Base-by-base conservation (phyloP, 257 asterid species). In the Solanum chilense region DNA sequence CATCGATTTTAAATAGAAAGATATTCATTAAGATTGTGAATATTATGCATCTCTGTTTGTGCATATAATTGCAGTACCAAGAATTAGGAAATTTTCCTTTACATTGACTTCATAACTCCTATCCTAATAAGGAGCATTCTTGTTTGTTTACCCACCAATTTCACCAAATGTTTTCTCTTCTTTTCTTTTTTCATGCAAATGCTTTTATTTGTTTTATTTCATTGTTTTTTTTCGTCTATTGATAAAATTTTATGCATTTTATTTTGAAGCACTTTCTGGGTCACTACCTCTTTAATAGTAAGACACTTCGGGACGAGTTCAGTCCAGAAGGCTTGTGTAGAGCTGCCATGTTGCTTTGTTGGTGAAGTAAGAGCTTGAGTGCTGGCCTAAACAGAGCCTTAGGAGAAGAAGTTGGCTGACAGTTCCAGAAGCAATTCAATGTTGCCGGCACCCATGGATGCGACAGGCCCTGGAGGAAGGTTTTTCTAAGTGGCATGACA, bases 361-460 rank as follows among this genome's bases (percentile, higher is more conserved):
- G 6, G 99, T 96, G 89, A 94, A 87, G 88, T 96, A 95, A 86
- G 99, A 96, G 70, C 95, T 96, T 12, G 96, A 93, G 9, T 95
- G 90, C 6, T 96, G 98, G 99, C 99, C 99, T 1, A 98, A 96
- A 39, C 92, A 92, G 84, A 92, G 93, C 88, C 93, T 82, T 21
- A 90, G 98, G 2, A 82, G 93, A 77, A 90, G 99, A 89, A 94
- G 96, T 87, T 95, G 99, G 99, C 68, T 93, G 86, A 88, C 93
- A n/a, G 91, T 95, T 84, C 91, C 97, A 1, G 90, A 96, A 58
- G 98, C 98, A 42, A 80, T 88, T 15, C 91, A 88, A 47, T 87
- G 97, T 88, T 96, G 99, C 90, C 89, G 98, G 87, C 97, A 96
- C 84, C 88, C 85, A 21, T 96, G 99, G 99, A 96, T 95, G 99